Evolutionary conservation across 768 basidiomycete genomes (phyloP).

Genomic region (Pleurotus cornucopiae): DNA sequence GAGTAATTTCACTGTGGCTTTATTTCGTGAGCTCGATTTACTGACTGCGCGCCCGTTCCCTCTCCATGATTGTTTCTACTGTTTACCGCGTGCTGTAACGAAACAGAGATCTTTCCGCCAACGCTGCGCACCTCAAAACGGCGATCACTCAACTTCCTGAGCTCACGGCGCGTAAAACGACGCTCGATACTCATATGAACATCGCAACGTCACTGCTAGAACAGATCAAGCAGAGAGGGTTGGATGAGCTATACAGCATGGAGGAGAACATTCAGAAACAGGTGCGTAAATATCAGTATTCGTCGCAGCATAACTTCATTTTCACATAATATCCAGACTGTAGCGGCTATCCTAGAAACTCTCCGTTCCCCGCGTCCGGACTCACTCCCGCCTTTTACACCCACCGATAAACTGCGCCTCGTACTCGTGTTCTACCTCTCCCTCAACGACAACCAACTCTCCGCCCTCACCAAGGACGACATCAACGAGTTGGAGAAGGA

Average conservation of each 20-base stretch:
- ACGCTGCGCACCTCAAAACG: slow-evolving; percentile 91
- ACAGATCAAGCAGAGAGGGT: slow-evolving; percentile 89
- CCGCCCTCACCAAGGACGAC: slow-evolving; percentile 67
- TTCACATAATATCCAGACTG: slow-evolving; percentile 14
- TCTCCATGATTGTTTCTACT: no score
- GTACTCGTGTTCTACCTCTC: slow-evolving; percentile 96
- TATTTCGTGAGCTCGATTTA: no score
- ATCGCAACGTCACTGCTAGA: slow-evolving; percentile 94
- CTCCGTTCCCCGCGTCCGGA: slow-evolving; percentile 71
- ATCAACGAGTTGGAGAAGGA: slow-evolving; percentile 84
- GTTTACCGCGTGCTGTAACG: background rate
- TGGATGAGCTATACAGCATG: slow-evolving; percentile 96
- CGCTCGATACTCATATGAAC: slow-evolving; percentile 98
- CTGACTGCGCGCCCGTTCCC: no score
- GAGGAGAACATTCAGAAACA: slow-evolving; percentile 91
- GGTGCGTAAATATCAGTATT: slow-evolving; percentile 31
- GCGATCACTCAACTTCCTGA: slow-evolving; percentile 97
- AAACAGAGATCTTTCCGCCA: slow-evolving; percentile 79
- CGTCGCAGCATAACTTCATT: background rate
- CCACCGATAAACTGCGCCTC: slow-evolving; percentile 87
- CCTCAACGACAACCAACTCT: slow-evolving; percentile 67
- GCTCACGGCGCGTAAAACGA: slow-evolving; percentile 93
- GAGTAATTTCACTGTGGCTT: slow-evolving; percentile 19
- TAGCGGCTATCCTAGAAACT: slow-evolving; percentile 78
- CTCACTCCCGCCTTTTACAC: slow-evolving; percentile 46